A percentile compares a stretch with the other conserved stretches of the same genome.
Evolutionary conservation across 805 yeast genomes (phyloP).

Genomic region (baker's yeast (Saccharomyces cerevisiae)): DNA sequence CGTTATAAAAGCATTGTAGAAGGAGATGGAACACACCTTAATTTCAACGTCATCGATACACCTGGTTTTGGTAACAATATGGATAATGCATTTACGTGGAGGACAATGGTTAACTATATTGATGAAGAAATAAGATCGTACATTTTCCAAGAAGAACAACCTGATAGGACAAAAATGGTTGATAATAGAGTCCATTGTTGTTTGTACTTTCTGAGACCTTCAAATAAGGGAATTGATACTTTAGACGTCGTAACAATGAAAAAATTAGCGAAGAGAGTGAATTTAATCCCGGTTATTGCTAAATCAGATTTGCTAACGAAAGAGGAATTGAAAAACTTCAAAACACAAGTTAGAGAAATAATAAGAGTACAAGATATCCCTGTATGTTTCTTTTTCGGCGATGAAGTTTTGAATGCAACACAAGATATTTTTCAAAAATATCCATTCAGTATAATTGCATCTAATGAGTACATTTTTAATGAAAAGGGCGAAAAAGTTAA

Average conservation of each 20-base stretch:
- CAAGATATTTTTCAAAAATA: slow-evolving; percentile 34
- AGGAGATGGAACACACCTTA: slow-evolving; percentile 52
- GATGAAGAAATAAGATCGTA: slow-evolving; percentile 68
- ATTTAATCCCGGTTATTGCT: slow-evolving; percentile 73
- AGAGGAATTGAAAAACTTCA: slow-evolving; percentile 45
- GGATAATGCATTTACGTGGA: slow-evolving; percentile 60
- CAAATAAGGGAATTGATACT: slow-evolving; percentile 51
- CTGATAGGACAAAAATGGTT: slow-evolving; percentile 41
- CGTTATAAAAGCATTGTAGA: slow-evolving; percentile 42
- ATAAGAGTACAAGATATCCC: slow-evolving; percentile 47
- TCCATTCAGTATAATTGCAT: slow-evolving; percentile 70
- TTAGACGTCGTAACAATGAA: slow-evolving; percentile 69
- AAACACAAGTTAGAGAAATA: slow-evolving; percentile 42
- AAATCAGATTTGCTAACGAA: slow-evolving; percentile 60
- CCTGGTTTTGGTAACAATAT: slow-evolving; percentile 70
- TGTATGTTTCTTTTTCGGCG: background rate
- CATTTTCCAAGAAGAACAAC: slow-evolving; percentile 74
- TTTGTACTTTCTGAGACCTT: slow-evolving; percentile 70
- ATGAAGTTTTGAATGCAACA: slow-evolving; percentile 23
- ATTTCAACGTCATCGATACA: slow-evolving; percentile 60
- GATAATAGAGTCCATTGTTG: slow-evolving; percentile 81
- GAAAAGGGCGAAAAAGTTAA: slow-evolving; percentile 44
- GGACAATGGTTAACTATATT: slow-evolving; percentile 59
- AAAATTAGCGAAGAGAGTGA: slow-evolving; percentile 61
- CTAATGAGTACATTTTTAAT: slow-evolving; percentile 42